Conservation (phyloP, 768 basidiomycete genomes). For the Amyloporia xantha region DNA sequence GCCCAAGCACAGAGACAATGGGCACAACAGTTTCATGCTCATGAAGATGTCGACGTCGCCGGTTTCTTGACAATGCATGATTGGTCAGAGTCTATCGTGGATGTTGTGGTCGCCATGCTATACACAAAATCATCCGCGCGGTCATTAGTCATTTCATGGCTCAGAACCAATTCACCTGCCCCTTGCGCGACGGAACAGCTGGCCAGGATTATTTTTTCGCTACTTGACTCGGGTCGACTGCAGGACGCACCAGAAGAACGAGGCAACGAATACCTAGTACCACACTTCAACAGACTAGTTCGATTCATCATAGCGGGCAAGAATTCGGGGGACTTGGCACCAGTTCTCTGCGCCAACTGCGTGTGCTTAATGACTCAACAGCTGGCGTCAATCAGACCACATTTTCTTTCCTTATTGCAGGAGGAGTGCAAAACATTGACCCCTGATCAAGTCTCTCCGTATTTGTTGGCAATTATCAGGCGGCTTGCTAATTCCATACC, state of each 20-base stretch:
- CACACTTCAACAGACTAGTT: slow-evolving; percentile 16
- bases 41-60: not conserved
- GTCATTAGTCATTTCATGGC: slow-evolving; percentile 10
- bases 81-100: slow-evolving; percentile 13
- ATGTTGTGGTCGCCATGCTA: slow-evolving; percentile 15
- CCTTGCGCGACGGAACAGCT: slow-evolving; percentile 10
- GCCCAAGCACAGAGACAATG: slow-evolving; percentile 8
- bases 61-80: not conserved
- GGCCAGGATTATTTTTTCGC: slow-evolving; percentile 15
- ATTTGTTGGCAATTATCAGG: not conserved
- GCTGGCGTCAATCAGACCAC: not conserved
- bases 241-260: slow-evolving; percentile 2
- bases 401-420: slow-evolving; percentile 3
- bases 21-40: slow-evolving; percentile 5
- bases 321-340: slow-evolving; percentile 3
- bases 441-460: slow-evolving; percentile 3
- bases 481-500: not conserved
- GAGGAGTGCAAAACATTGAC: not conserved
- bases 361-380: slow-evolving; percentile 1
- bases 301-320: slow-evolving; percentile 3
- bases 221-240: slow-evolving; percentile 9
- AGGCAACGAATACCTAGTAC: slow-evolving; percentile 3
- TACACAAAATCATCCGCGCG: slow-evolving; percentile 12
- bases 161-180: slow-evolving; percentile 12
- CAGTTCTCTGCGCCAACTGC: slow-evolving; percentile 1